Percentiles rank a stretch among this genome's conserved stretches.
phyloP scores from a whole-genome alignment of 768 basidiomycete genomes.

The Kwoniella dejecticola region DNA sequence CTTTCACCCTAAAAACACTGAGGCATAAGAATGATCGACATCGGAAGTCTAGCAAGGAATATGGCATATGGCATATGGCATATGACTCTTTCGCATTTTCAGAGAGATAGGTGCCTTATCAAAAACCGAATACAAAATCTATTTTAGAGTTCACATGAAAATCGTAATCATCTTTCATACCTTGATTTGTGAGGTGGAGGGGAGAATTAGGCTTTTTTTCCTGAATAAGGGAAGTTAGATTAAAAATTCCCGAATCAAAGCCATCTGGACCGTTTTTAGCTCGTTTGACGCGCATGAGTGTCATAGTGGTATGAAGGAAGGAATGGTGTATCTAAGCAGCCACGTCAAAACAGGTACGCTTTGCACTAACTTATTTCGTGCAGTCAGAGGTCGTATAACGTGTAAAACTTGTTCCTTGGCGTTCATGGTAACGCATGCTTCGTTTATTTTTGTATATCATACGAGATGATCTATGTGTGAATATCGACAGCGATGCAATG shows the following conservation, averaged over 20 bases:
- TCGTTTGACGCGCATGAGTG: too few relatives aligned
- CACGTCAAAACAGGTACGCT: too few relatives aligned
- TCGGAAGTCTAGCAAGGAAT: too few relatives aligned
- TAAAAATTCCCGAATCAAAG: too few relatives aligned
- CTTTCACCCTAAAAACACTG: background rate
- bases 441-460: background rate
- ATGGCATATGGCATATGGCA: too few relatives aligned
- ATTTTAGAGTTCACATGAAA: background rate
- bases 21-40: conserved; percentile 2
- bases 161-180: background rate
- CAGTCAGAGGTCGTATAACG: background rate
- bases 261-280: too few relatives aligned
- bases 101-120: conserved; percentile 3
- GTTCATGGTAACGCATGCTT: conserved; percentile 11
- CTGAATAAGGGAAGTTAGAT: too few relatives aligned
- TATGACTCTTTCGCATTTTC: too few relatives aligned
- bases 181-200: background rate
- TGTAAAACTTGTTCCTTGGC: conserved; percentile 8
- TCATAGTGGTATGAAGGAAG: too few relatives aligned
- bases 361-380: background rate
- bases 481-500: background rate
- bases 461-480: background rate
- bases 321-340: too few relatives aligned
- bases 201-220: background rate
- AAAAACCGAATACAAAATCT: background rate